Evolutionary conservation across 2,329 filamentous ascomycete species (phyloP), one percentile per base, ranked within the genome.

Genomic region (Penicillium sp.): DNA sequence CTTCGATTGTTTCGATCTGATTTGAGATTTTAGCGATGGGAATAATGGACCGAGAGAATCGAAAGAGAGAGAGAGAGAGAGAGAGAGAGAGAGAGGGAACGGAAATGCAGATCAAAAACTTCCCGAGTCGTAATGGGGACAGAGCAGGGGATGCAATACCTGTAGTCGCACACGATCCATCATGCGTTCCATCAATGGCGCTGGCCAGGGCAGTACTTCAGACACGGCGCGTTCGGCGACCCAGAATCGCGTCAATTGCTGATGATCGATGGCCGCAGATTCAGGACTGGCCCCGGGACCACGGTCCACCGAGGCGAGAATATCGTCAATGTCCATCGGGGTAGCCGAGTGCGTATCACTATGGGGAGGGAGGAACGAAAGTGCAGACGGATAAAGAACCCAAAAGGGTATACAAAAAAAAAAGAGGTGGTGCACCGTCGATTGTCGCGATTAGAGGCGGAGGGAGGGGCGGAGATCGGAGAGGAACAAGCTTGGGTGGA

Each of bases 221-320:
- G 91, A 89, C 39, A 89, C 85, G 48, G 86, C 88, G 58, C 93
- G 83, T 70, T 98, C 94, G 38, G 91, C 88, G 39, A 96, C 82
- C 91, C 91, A 98, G 61, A 85, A 86, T 61, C 91, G 85, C 58
- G 91, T 96, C 58, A 98, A 75, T 45, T 87, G 82, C 68, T 96
- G 90, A 57, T 97, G 78, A 70, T 97, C 91, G 62, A 83, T 58
- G 9, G 64, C 62, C 9, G 66, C 56, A 43, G 68, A 69, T 51
- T 69, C 66, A 4, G 61, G 62, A 12, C 60, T 66, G 39, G 63
- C 63, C 51, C 63, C 67, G 56, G 81, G 73, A 50, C 74, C 67
- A 43, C 79, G 81, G 67, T 88, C 84, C 58, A 90, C 83, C 62
- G 85, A 83, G 60, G 82, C 81, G 52, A 90, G 78, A 56, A 90